phyloP scores from a whole-genome alignment of 2,329 filamentous ascomycete species.

The Aspergillus fumigatiaffinis region DNA sequence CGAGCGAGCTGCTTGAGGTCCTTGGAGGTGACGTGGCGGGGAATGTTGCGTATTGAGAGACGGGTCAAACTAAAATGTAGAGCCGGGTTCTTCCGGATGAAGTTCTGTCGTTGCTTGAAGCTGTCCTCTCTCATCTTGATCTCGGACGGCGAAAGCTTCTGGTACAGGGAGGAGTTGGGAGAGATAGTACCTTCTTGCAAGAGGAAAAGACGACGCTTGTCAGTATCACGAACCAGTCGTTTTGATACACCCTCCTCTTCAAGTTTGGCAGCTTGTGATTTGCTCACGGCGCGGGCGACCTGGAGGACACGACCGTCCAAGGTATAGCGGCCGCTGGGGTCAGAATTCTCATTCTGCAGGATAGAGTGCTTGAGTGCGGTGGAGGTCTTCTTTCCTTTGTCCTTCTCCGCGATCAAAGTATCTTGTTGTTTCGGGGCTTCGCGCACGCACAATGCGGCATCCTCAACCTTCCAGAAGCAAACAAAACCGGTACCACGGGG shows the following conservation, averaged over 20 bases:
- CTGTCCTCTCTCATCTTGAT: constrained; percentile 85
- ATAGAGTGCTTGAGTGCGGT: constrained; percentile 70
- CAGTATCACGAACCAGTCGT: constrained; percentile 68
- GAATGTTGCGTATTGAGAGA: constrained; percentile 86
- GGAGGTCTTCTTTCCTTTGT: constrained; percentile 34
- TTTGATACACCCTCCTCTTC: constrained; percentile 62
- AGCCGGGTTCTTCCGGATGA: constrained; percentile 86
- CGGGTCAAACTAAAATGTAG: constrained; percentile 86
- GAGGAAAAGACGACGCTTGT: constrained; percentile 86
- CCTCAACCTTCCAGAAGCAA: constrained; percentile 75
- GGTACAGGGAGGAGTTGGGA: constrained; percentile 70
- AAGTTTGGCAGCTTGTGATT: constrained; percentile 71
- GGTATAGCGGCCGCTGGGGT: constrained; percentile 81
- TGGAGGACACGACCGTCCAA: constrained; percentile 85
- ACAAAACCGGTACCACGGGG: constrained; percentile 93
- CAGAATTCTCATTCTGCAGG: constrained; percentile 78
- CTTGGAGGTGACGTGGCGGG: constrained; percentile 76
- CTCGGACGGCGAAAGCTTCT: constrained; percentile 72
- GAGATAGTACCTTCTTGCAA: constrained; percentile 81
- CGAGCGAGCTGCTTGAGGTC: constrained; percentile 87
- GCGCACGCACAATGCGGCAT: constrained; percentile 72
- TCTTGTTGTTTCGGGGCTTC: constrained; percentile 59
- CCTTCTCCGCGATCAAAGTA: constrained; percentile 40
- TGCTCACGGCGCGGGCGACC: constrained; percentile 78
- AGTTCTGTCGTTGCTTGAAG: constrained; percentile 77